Percentiles rank a stretch among this genome's conserved stretches.
phyloP scores from a whole-genome alignment of 2,329 filamentous ascomycete genomes.

The Mycosphaerelloides madeirae region DNA sequence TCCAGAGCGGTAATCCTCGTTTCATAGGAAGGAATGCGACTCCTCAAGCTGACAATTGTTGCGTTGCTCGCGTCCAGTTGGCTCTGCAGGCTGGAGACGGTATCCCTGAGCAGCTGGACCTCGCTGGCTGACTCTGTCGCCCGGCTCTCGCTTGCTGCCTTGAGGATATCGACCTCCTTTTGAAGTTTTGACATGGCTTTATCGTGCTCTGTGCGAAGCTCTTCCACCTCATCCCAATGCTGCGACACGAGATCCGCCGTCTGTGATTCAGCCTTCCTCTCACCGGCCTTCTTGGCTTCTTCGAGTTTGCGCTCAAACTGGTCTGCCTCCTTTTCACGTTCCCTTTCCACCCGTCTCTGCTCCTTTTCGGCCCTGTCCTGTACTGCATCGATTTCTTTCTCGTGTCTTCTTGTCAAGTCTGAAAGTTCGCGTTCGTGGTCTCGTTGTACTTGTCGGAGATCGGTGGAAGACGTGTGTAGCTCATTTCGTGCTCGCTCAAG shows the following conservation, averaged over 20 bases:
- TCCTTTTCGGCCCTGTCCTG: slow-evolving; percentile 27
- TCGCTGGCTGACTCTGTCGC: slow-evolving; percentile 49
- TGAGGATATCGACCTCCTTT: slow-evolving; percentile 44
- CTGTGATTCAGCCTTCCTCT: slow-evolving; percentile 47
- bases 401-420: slow-evolving; percentile 27
- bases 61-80: slow-evolving; percentile 50
- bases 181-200: slow-evolving; percentile 63
- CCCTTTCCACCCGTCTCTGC: slow-evolving; percentile 22
- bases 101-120: slow-evolving; percentile 38
- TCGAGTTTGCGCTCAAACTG: slow-evolving; percentile 49
- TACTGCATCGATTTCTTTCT: slow-evolving; percentile 24
- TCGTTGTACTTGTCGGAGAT: slow-evolving; percentile 29
- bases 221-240: slow-evolving; percentile 64
- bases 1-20: slow-evolving; percentile 63
- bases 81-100: slow-evolving; percentile 18
- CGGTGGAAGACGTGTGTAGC: slow-evolving; percentile 30
- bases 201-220: slow-evolving; percentile 58
- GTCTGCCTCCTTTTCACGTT: slow-evolving; percentile 53
- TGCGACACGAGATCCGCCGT: slow-evolving; percentile 55
- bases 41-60: slow-evolving; percentile 55
- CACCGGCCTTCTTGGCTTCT: slow-evolving; percentile 41
- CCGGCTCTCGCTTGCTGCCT: slow-evolving; percentile 51
- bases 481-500: slow-evolving; percentile 44
- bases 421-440: slow-evolving; percentile 31
- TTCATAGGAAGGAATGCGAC: slow-evolving; percentile 44